phyloP scores from a whole-genome alignment of 2,329 filamentous ascomycete species.

The Ophiostoma populinum region DNA sequence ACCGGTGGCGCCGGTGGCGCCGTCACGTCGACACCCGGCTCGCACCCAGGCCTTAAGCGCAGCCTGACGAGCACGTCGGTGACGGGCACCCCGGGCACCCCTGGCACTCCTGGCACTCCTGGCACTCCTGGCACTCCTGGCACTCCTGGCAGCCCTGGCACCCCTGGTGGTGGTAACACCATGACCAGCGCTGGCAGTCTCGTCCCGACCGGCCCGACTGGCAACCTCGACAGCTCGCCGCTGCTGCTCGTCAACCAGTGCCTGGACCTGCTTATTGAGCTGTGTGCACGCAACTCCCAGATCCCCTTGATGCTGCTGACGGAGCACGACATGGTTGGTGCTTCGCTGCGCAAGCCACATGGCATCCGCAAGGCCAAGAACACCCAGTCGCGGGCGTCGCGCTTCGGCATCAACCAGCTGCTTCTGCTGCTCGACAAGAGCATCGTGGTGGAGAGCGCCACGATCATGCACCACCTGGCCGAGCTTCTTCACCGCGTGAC shows the following conservation, averaged over 20 bases:
- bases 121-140: too few species aligned
- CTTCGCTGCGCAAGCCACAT: constrained; percentile 58
- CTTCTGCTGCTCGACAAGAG: constrained; percentile 80
- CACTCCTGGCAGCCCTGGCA: too few species aligned
- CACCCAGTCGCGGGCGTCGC: constrained; percentile 68
- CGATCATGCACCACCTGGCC: constrained; percentile 87
- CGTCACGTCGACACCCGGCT: constrained; percentile 57
- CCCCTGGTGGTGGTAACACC: neutral
- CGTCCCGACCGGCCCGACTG: constrained; percentile 14
- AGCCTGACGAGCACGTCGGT: constrained; percentile 58
- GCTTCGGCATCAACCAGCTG: constrained; percentile 83
- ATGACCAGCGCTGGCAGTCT: neutral
- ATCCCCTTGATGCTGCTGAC: constrained; percentile 85
- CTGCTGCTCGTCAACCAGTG: constrained; percentile 94
- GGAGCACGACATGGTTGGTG: constrained; percentile 65
- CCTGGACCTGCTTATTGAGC: constrained; percentile 64
- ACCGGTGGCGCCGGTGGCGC: constrained; percentile 15
- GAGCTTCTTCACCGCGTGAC: constrained; percentile 79
- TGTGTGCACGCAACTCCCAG: constrained; percentile 71
- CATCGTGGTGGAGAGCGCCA: constrained; percentile 90
- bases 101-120: too few species aligned
- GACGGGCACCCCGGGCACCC: too few species aligned
- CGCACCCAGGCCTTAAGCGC: constrained; percentile 17
- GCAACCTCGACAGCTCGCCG: constrained; percentile 78
- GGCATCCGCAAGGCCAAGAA: constrained; percentile 70